Base-by-base conservation (phyloP, 306 rosid species). In the Acacia crassicarpa region DNA sequence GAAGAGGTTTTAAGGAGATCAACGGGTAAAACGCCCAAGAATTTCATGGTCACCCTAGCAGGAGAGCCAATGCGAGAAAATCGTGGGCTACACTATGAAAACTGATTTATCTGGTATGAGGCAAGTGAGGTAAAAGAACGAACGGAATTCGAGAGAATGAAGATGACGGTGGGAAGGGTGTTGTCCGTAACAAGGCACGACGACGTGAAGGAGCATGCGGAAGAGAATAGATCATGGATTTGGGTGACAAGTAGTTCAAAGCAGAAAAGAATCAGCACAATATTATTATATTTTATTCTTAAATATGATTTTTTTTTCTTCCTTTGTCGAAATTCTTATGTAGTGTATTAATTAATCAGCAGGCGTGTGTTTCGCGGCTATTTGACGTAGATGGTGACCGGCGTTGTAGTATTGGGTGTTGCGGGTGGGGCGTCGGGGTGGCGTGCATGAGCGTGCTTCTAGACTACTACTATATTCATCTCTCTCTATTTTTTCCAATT, bases 1-100 rank as follows among this genome's bases (percentile, higher is more conserved):
- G 91, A 54, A 38, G 92, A 86, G 20, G 90, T 67, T 84, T 87
- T 92, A 4, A 86, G 61, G 32, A 85, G 41, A 44, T 92, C 90
- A 11, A 78, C 40, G 13, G 84, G 56, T 2, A 51, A 38, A 25
- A 66, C 40, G 58, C 46, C 48, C 3, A 63, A 20, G 86, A 77
- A 45, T 73, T 86, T 88, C 90, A 88, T 85, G 79, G 16, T 68
- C 10, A 13, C 8, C 3, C n/a, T 9, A 9, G 15, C n/a, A 17
- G 15, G 8, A 35, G 25, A 67, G 7, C 7, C 25, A 41, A 35
- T 41, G 33, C 54, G 30, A 71, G 58, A 45, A 22, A 45, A 23
- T 45, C 8, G 14, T 4, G 3, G 4, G 15, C 49, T 35, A 6
- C 10, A 8, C 5, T 3, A 16, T 35, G 14, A 35, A 45, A 5